Evolutionary conservation across 73 alveolate genomes (phyloP).

Genomic region (Loxodes magnus): DNA sequence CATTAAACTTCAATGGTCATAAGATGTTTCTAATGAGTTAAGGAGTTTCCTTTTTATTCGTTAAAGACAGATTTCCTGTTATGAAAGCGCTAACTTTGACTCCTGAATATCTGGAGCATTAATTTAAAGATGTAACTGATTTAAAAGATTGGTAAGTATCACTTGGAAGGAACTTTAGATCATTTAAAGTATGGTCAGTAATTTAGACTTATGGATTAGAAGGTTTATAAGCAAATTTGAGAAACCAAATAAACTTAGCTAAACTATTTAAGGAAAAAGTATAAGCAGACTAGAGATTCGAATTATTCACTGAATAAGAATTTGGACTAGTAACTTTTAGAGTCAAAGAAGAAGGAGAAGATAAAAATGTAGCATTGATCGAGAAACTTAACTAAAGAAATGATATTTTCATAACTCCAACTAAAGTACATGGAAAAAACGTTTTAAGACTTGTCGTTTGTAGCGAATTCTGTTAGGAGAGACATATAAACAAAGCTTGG

Average conservation of each 20-base stretch:
- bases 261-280: neutral
- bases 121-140: constrained; percentile 6
- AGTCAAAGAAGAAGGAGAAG: constrained; percentile 8
- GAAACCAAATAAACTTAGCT: neutral
- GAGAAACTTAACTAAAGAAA: neutral
- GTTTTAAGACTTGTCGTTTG: neutral
- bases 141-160: constrained; percentile 1
- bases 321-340: constrained; percentile 13
- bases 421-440: neutral
- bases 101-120: neutral
- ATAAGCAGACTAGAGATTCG: constrained; percentile 2
- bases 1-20: constrained; percentile 7
- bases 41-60: neutral
- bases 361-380: neutral
- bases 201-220: neutral
- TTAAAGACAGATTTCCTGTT: neutral
- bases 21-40: neutral
- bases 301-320: neutral
- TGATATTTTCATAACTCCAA: neutral
- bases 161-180: constrained; percentile 9
- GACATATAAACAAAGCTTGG: neutral
- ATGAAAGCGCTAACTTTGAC: neutral
- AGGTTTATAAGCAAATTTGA: neutral
- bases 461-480: neutral
- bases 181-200: neutral